Base-by-base conservation (phyloP, 2,329 filamentous ascomycete species). In the Botrytis porri region DNA sequence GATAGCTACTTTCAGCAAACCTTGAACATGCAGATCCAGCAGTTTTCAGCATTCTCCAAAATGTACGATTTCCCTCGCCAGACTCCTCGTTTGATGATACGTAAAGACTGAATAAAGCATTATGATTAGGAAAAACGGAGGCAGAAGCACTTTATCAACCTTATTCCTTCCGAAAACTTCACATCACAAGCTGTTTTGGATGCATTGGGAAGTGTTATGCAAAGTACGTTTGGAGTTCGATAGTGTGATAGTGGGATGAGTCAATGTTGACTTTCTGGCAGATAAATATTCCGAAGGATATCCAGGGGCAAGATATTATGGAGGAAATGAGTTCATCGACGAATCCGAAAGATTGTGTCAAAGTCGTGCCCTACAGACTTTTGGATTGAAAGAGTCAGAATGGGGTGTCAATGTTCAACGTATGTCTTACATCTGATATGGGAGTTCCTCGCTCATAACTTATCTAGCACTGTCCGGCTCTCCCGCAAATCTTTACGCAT, bases 231-330 rank as follows among this genome's bases (percentile, higher is more conserved):
- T 51, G 60, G 20, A 29, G 22, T 25, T 60, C 29, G 37, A 51
- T 60, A 41, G 81, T 80, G 73, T 79, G 80, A 77, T 80, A 41
- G 81, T 80, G 73, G 79, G 80, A 77, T 80, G 80, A 77, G 79
- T 82, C 76, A 82, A 80, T 75, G 82, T 82, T 80, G 80, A 83
- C 74, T 8, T 82, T 70, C 61, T 45, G 59, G 45, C 66, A 92
- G 93, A 98, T 84, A 98, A 99, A 83, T 99, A 99, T 85, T 98
- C 96, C 0, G 96, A 99, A 83, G 96, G 96, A 69, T 99, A 99
- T 80, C 96, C 95, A 45, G 96, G 96, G 73, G 95, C 95, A 75
- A 88, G 95, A 81, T 98, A 98, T 85, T 98, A 98, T 81, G 95
- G 95, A 71, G 95, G 95, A 76, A 98, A 98, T 83, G 93, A 98